Percentiles rank a stretch among this genome's conserved stretches.
Evolutionary conservation across 2,329 filamentous ascomycete genomes (phyloP).

Genomic region (Aspergillus ibericus): DNA sequence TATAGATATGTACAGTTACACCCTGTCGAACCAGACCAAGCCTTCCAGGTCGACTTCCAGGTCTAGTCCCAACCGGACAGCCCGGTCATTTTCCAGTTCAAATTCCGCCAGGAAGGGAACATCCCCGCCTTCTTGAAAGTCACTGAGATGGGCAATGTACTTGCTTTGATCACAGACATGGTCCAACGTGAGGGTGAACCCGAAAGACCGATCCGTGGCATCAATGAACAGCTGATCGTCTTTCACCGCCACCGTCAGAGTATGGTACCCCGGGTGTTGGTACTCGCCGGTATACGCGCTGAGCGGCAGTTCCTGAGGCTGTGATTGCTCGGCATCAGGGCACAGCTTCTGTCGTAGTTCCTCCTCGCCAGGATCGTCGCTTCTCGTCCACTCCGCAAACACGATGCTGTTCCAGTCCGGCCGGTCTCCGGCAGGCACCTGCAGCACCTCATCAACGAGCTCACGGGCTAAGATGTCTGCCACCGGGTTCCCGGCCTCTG

Average conservation of each 20-base stretch:
- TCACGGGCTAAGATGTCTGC: conserved; percentile 20
- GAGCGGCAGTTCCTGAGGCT: conserved; percentile 19
- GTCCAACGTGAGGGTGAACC: conserved; percentile 33
- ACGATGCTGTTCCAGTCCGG: conserved; percentile 18
- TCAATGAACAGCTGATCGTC: conserved; percentile 33
- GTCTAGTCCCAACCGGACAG: conserved; percentile 21
- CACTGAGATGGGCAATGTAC: conserved; percentile 26
- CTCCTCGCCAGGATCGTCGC: background rate
- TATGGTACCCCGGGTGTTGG: conserved; percentile 28
- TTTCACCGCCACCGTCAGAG: conserved; percentile 24
- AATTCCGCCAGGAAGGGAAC: conserved; percentile 21
- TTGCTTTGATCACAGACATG: conserved; percentile 28
- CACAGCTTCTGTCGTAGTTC: background rate
- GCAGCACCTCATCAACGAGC: conserved; percentile 26
- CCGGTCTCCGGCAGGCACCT: conserved; percentile 17
- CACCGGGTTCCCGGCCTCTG: conserved; percentile 15
- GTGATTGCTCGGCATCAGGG: background rate
- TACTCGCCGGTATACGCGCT: conserved; percentile 25
- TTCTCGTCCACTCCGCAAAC: background rate
- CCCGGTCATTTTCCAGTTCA: conserved; percentile 17
- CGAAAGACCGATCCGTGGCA: conserved; percentile 33
- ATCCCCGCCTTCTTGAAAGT: conserved; percentile 14
- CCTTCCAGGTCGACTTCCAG: conserved; percentile 21
- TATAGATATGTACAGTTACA: background rate
- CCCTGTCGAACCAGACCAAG: conserved; percentile 44